Conservation (phyloP, 164 flowering plant genomes). For the Chloranthus sessilifolius region DNA sequence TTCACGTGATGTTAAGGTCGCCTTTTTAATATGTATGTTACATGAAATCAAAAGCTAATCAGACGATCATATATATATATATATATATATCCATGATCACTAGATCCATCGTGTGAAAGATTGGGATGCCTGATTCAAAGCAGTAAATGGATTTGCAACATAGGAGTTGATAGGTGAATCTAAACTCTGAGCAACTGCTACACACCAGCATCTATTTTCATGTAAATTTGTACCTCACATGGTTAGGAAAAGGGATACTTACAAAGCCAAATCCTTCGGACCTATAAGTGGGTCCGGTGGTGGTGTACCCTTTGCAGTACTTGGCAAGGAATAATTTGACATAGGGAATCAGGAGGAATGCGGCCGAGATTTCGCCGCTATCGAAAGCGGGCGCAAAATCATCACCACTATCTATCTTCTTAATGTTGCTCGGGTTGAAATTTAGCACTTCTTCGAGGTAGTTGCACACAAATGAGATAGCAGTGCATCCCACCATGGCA, state of each 20-base stretch:
- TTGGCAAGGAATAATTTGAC: constrained; percentile 13
- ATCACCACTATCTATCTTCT: neutral
- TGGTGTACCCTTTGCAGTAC: constrained; percentile 2
- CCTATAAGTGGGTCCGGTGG: constrained; percentile 1
- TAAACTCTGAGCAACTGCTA: neutral
- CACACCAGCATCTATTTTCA: neutral
- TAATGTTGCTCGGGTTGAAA: constrained; percentile 11
- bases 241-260: neutral
- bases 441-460: constrained; percentile 11
- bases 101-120: no score
- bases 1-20: no score
- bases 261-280: constrained; percentile 20
- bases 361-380: neutral
- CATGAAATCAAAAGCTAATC: no score
- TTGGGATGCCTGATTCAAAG: neutral
- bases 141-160: neutral
- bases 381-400: constrained; percentile 4
- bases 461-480: constrained; percentile 5
- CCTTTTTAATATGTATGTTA: no score
- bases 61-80: no score
- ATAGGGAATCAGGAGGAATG: constrained; percentile 7
- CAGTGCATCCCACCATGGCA: constrained; percentile 11
- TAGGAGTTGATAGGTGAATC: neutral
- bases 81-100: no score
- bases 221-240: neutral